Evolutionary conservation across 768 basidiomycete genomes (phyloP).

Genomic region (Lactarius quietus): DNA sequence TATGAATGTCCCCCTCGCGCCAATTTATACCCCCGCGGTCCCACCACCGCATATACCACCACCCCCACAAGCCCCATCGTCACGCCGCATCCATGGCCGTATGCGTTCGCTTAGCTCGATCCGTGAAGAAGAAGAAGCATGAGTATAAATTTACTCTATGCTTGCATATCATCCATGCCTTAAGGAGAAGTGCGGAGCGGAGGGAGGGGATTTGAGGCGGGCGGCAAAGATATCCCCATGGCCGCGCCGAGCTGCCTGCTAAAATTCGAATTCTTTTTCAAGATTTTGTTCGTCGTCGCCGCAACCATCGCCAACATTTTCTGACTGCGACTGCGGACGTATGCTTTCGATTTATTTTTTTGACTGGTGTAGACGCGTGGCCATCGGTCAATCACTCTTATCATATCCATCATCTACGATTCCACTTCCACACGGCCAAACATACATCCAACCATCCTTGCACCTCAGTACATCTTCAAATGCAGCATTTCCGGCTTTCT

Average conservation of each 20-base stretch:
- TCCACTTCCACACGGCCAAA: not conserved
- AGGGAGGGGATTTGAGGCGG: not conserved
- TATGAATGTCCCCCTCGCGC: not conserved
- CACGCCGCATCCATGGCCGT: slow-evolving; percentile 24
- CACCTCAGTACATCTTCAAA: slow-evolving; percentile 4
- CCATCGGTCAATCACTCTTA: slow-evolving; percentile 9
- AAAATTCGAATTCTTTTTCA: slow-evolving; percentile 8
- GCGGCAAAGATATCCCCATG: slow-evolving; percentile 21
- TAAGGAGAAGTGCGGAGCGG: not conserved
- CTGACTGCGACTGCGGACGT: not conserved
- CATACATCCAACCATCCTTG: slow-evolving; percentile 7
- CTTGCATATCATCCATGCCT: not conserved
- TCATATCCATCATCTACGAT: slow-evolving; percentile 12
- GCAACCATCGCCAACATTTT: not conserved
- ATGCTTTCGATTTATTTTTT: slow-evolving; percentile 2
- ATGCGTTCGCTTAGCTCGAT: slow-evolving; percentile 26
- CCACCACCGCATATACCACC: slow-evolving; percentile 18
- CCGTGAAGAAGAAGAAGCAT: slow-evolving; percentile 25
- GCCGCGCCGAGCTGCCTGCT: slow-evolving; percentile 16
- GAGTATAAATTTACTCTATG: slow-evolving; percentile 8
- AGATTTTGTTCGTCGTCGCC: not conserved
- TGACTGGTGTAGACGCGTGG: slow-evolving; percentile 22
- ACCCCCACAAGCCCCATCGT: slow-evolving; percentile 17
- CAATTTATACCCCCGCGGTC: slow-evolving; percentile 18
- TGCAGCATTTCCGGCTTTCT: not conserved